Evolutionary conservation across 2,329 filamentous ascomycete species (phyloP).

Genomic region (Leptosphaerulina australis): DNA sequence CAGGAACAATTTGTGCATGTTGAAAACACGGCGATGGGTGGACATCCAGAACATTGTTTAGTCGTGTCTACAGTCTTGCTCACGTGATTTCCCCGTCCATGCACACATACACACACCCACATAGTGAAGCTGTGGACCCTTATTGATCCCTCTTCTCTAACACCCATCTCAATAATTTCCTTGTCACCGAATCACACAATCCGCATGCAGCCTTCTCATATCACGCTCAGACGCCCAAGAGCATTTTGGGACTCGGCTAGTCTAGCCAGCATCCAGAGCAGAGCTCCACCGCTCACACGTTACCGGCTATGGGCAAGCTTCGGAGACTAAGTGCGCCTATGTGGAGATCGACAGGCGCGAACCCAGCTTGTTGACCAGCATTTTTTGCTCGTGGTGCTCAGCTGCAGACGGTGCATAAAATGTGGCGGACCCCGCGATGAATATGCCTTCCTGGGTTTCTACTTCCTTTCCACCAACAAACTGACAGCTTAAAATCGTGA

Average conservation of each 20-base stretch:
- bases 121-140: too few species aligned
- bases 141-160: neutral
- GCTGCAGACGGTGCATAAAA: constrained; percentile 26
- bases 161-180: neutral
- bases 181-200: neutral
- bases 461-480: constrained; percentile 11
- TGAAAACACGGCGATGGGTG: constrained; percentile 9
- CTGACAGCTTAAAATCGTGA: constrained; percentile 32
- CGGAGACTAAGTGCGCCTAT: constrained; percentile 27
- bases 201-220: constrained; percentile 5
- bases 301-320: constrained; percentile 19
- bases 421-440: constrained; percentile 26
- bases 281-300: constrained; percentile 17
- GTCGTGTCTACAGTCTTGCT: neutral
- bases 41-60: neutral
- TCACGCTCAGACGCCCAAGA: constrained; percentile 29
- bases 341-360: constrained; percentile 34
- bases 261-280: constrained; percentile 26
- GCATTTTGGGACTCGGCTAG: constrained; percentile 32
- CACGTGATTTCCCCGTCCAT: neutral
- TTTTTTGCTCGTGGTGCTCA: constrained; percentile 26
- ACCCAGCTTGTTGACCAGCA: constrained; percentile 27
- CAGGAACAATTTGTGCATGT: constrained; percentile 20
- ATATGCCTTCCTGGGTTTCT: neutral
- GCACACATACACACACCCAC: neutral